Evolutionary conservation across 192 early-diverging fungal species (phyloP).

Genomic region (Coemansia furcata): DNA sequence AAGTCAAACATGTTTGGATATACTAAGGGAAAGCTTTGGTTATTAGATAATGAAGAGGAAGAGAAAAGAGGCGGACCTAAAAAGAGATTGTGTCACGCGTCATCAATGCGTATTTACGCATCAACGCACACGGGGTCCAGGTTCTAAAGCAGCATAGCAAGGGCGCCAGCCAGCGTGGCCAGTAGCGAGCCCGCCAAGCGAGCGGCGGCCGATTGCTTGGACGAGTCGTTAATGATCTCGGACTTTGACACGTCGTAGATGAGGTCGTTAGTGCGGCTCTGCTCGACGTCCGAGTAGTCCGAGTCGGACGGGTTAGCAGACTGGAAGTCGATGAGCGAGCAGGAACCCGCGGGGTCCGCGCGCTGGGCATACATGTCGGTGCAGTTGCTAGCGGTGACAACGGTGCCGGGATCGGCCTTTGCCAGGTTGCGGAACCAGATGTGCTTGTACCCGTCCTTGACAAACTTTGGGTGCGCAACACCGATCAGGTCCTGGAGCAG

Average conservation of each 20-base stretch:
- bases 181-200: neutral
- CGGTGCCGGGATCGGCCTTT: slow-evolving; percentile 52
- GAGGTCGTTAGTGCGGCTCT: slow-evolving; percentile 42
- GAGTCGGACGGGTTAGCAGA: slow-evolving; percentile 34
- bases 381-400: slow-evolving; percentile 56
- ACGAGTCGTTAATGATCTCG: slow-evolving; percentile 21
- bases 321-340: slow-evolving; percentile 40
- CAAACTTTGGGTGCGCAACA: slow-evolving; percentile 58
- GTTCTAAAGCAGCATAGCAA: neutral
- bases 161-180: neutral
- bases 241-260: slow-evolving; percentile 48
- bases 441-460: slow-evolving; percentile 51
- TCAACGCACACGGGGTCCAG: neutral
- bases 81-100: neutral
- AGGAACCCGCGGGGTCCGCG: slow-evolving; percentile 25
- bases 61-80: neutral
- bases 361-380: slow-evolving; percentile 46
- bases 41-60: neutral
- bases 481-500: slow-evolving; percentile 69
- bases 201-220: neutral
- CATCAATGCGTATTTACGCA: neutral
- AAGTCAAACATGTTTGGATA: slow-evolving; percentile 66
- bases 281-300: slow-evolving; percentile 35
- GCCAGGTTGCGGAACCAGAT: slow-evolving; percentile 75
- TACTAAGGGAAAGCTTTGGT: neutral